A percentile compares a stretch with the other conserved stretches of the same genome.
Evolutionary conservation across 1,284 basidiomycete species (phyloP).

Genomic region (Ceratobasidium sp.): DNA sequence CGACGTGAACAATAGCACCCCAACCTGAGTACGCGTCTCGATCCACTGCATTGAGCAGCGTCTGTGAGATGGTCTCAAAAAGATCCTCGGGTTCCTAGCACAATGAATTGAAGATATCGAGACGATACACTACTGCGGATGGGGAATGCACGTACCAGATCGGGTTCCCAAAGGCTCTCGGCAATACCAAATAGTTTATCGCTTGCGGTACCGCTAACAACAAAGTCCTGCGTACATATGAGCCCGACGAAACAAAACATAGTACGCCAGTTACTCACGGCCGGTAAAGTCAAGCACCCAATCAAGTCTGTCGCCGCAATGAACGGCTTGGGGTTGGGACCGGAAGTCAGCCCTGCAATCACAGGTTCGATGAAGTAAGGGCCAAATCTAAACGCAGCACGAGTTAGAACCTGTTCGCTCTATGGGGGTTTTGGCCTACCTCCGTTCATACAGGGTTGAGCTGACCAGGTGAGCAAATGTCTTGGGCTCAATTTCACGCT

Average conservation of each 20-base stretch:
- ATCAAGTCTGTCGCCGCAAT: conserved; percentile 97
- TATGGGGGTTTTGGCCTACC: conserved; percentile 56
- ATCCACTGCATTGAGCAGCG: conserved; percentile 94
- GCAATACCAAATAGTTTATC: conserved; percentile 97
- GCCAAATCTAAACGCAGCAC: conserved; percentile 69
- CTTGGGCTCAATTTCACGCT: conserved; percentile 95
- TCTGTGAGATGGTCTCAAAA: conserved; percentile 98
- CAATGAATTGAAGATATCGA: background rate
- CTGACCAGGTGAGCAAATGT: conserved; percentile 97
- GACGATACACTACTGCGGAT: background rate
- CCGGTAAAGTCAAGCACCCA: conserved; percentile 91
- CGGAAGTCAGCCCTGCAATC: conserved; percentile 87
- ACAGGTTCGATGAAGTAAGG: conserved; percentile 99
- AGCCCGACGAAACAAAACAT: conserved; percentile 48
- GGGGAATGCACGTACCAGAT: conserved; percentile 65
- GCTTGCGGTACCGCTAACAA: conserved; percentile 93
- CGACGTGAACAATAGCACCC: conserved; percentile 95
- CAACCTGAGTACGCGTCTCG: conserved; percentile 97
- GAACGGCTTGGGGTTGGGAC: conserved; percentile 87
- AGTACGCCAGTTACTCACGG: conserved; percentile 58
- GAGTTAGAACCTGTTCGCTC: background rate
- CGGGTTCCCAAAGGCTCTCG: conserved; percentile 98
- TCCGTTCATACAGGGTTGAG: conserved; percentile 95
- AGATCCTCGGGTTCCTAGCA: conserved; percentile 87
- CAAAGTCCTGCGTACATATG: conserved; percentile 76